Percentiles rank a stretch among this genome's conserved stretches.
Evolutionary conservation across 495 filamentous ascomycete species (phyloP).

Genomic region (Emericellopsis terricola): DNA sequence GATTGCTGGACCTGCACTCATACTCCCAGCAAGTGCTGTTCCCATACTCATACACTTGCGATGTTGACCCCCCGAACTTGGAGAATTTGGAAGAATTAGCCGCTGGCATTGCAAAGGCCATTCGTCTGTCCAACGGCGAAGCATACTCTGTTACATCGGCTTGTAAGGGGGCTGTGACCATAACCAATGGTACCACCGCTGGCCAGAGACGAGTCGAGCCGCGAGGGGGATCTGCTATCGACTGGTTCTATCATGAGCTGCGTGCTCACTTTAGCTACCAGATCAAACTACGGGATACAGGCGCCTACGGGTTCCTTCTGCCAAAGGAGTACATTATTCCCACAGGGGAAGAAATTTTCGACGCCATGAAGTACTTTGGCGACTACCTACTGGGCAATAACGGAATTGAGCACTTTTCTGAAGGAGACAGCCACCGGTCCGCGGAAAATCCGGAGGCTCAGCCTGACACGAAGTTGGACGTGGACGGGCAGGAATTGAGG

Average conservation of each 20-base stretch:
- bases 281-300: constrained; percentile 87
- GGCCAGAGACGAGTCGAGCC: constrained; percentile 31
- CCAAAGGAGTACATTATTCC: constrained; percentile 78
- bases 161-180: constrained; percentile 59
- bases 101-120: constrained; percentile 77
- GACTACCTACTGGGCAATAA: constrained; percentile 53
- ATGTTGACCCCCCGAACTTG: constrained; percentile 55
- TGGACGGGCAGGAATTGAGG: not conserved
- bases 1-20: constrained; percentile 79
- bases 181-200: constrained; percentile 12
- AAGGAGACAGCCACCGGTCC: too few relatives aligned
- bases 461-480: constrained; percentile 1
- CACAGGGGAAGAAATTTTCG: constrained; percentile 71
- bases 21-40: constrained; percentile 94
- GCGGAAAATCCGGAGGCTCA: too few relatives aligned
- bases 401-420: constrained; percentile 31
- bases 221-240: constrained; percentile 71
- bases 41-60: constrained; percentile 78
- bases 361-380: constrained; percentile 65
- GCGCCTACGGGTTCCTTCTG: constrained; percentile 84
- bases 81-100: constrained; percentile 87
- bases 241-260: constrained; percentile 91
- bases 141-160: constrained; percentile 68
- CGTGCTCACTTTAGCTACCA: constrained; percentile 75
- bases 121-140: constrained; percentile 57